A percentile compares a stretch with the other conserved stretches of the same genome.
These are phyloP conservation scores for Petunia secreta DNA, from an alignment of 257 asterid genomes.

Conservation along the genomic window DNA sequence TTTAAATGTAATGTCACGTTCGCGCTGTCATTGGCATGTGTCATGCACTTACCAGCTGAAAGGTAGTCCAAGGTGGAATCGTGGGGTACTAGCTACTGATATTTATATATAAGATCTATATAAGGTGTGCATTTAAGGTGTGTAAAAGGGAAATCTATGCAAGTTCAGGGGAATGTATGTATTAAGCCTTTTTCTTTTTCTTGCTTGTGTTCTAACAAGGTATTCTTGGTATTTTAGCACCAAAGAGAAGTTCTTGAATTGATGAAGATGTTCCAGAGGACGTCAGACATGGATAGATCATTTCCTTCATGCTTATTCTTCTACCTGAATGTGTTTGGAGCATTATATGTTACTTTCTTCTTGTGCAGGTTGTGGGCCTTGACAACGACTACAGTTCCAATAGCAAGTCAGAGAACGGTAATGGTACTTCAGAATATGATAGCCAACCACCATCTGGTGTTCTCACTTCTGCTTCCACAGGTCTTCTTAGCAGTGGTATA, in stretches of 20 bases:
- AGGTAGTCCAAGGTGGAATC: too few species aligned
- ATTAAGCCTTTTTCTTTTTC: too few species aligned
- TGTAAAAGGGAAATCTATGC: too few species aligned
- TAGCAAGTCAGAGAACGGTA: constrained; percentile 71
- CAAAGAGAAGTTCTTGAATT: neutral
- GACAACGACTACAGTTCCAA: constrained; percentile 55
- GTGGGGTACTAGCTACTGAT: too few species aligned
- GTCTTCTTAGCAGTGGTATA: constrained; percentile 45
- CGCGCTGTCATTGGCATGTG: too few species aligned
- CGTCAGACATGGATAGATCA: constrained; percentile 2
- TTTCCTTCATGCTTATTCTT: constrained; percentile 23
- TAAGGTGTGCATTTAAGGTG: too few species aligned
- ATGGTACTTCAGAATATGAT: constrained; percentile 59
- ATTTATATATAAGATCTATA: too few species aligned
- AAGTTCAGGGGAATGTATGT: too few species aligned
- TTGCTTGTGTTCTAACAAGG: neutral
- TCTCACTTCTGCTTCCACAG: constrained; percentile 49
- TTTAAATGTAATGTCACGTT: too few species aligned
- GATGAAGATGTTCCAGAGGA: neutral
- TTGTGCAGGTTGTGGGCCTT: constrained; percentile 53
- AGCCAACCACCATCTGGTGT: constrained; percentile 61
- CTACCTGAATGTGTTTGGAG: constrained; percentile 20
- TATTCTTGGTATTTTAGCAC: neutral
- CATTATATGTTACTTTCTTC: constrained; percentile 26
- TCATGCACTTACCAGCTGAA: too few species aligned